These are phyloP conservation scores for Apiotrichum montevideense DNA, from an alignment of 1,284 basidiomycete genomes.

Conservation along the genomic window DNA sequence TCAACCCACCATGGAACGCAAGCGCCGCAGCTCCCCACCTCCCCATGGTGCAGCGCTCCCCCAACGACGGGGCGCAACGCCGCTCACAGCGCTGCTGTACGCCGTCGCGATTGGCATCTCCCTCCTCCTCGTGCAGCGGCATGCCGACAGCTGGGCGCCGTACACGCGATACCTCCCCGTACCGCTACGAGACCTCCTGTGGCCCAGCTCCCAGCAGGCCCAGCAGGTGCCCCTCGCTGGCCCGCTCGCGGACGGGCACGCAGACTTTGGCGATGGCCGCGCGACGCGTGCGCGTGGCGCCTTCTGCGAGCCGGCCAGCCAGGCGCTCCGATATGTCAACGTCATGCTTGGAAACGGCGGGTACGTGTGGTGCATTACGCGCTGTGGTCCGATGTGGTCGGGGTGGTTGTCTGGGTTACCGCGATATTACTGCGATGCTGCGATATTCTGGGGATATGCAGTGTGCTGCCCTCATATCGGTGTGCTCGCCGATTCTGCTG, in stretches of 20 bases:
- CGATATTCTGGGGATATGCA: too few relatives aligned
- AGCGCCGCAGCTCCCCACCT: background rate
- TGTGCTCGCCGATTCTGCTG: too few relatives aligned
- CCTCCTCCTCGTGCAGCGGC: background rate
- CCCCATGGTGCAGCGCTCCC: background rate
- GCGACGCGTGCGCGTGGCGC: constrained; percentile 7
- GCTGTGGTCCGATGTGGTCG: too few relatives aligned
- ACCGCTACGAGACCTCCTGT: too few relatives aligned
- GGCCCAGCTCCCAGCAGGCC: background rate
- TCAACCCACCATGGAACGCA: background rate
- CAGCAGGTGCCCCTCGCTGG: background rate
- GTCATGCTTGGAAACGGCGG: constrained; percentile 39
- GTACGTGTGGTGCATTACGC: constrained; percentile 16
- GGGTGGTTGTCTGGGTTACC: too few relatives aligned
- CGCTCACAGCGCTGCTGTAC: background rate
- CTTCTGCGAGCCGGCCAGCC: constrained; percentile 23
- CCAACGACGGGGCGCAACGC: background rate
- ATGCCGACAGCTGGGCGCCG: background rate
- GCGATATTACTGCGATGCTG: too few relatives aligned
- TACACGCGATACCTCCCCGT: background rate
- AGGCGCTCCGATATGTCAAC: constrained; percentile 30
- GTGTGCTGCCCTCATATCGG: too few relatives aligned
- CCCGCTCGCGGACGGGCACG: constrained; percentile 21
- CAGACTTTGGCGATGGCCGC: constrained; percentile 36
- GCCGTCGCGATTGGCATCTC: background rate